Evolutionary conservation across 2,329 filamentous ascomycete species (phyloP).

Genomic region (Penicillium oxalicum): DNA sequence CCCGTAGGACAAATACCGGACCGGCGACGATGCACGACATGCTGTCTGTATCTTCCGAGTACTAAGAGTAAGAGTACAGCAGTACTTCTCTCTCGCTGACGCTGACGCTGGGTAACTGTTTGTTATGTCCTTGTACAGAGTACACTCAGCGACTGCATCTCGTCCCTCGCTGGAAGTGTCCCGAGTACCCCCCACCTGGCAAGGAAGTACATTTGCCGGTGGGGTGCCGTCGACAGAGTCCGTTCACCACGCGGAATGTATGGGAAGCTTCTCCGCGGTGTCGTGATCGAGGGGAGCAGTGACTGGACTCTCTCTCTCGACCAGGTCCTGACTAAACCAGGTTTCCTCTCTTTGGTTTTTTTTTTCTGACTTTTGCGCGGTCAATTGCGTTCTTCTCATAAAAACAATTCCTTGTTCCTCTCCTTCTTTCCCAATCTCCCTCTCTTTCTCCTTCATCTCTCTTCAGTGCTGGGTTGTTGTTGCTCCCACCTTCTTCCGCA

Average conservation of each 20-base stretch:
- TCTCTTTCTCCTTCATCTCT: neutral
- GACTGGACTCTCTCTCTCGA: constrained; percentile 9
- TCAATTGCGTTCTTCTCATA: neutral
- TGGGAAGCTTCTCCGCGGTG: no score
- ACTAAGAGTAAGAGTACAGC: no score
- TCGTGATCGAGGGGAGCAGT: no score
- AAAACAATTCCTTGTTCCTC: neutral
- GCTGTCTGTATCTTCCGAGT: no score
- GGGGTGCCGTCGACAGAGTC: no score
- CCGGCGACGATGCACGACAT: no score
- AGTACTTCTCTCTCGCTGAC: no score
- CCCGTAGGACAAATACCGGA: no score
- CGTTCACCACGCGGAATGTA: no score
- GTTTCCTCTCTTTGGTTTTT: neutral
- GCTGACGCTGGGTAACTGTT: no score
- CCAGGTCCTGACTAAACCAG: neutral
- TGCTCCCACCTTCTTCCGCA: constrained; percentile 1
- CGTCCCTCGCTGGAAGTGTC: neutral
- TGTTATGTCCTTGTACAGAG: no score
- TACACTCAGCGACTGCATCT: neutral
- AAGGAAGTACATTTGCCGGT: neutral
- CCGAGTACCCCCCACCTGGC: neutral
- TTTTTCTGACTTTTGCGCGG: neutral
- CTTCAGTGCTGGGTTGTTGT: constrained; percentile 7
- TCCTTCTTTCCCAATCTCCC: constrained; percentile 5